Conservation (phyloP, 306 rosid species). For the Crataegus laevigata region DNA sequence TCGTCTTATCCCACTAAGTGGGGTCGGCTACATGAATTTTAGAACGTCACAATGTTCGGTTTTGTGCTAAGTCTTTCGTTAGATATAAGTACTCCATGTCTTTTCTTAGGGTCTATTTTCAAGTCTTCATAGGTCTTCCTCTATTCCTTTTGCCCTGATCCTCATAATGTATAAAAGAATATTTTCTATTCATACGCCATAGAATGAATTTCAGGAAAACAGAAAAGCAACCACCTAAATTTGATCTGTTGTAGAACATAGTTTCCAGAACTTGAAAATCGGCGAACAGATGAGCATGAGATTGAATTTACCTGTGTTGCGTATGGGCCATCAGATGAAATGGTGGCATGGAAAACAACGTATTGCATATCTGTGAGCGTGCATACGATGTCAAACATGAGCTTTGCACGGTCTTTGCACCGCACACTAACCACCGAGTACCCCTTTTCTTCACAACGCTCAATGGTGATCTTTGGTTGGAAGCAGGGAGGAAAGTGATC, state of each 20-base stretch:
- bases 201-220: not conserved
- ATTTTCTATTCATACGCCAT: too few relatives aligned
- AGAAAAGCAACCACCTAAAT: not conserved
- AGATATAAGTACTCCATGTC: too few relatives aligned
- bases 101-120: too few relatives aligned
- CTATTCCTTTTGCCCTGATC: too few relatives aligned
- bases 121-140: too few relatives aligned
- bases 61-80: too few relatives aligned
- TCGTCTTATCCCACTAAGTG: too few relatives aligned
- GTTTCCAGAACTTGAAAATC: not conserved
- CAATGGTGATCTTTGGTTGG: slow-evolving; percentile 61
- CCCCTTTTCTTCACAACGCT: slow-evolving; percentile 64
- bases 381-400: slow-evolving; percentile 83
- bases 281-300: not conserved
- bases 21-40: too few relatives aligned
- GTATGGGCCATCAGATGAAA: slow-evolving; percentile 69
- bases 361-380: slow-evolving; percentile 84
- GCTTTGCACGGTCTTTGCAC: slow-evolving; percentile 77
- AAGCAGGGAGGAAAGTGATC: slow-evolving; percentile 35
- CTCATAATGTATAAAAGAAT: too few relatives aligned
- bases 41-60: too few relatives aligned
- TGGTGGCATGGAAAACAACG: slow-evolving; percentile 75
- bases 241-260: not conserved
- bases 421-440: slow-evolving; percentile 60
- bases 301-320: slow-evolving; percentile 53